Evolutionary conservation across 257 asterid species (phyloP).

Genomic region (Gardenia jasminoides): DNA sequence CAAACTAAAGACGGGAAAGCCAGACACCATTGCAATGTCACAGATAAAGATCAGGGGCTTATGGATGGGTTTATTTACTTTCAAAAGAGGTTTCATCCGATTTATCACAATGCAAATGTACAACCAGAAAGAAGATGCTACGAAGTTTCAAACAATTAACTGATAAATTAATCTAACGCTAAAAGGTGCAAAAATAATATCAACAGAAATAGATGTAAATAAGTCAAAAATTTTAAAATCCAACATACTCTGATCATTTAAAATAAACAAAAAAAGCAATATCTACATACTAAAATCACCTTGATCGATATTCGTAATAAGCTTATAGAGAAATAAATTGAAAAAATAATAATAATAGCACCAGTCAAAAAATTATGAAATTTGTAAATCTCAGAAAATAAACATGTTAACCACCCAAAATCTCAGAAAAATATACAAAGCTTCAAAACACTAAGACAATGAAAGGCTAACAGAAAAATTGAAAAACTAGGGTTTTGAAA

Average conservation of each 20-base stretch:
- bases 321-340: neutral
- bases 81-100: slow-evolving; percentile 3
- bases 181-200: neutral
- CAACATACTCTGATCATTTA: neutral
- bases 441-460: slow-evolving; percentile 28
- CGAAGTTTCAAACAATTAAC: neutral
- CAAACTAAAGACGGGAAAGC: neutral
- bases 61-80: neutral
- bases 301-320: neutral
- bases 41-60: neutral
- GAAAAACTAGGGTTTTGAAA: slow-evolving; percentile 12
- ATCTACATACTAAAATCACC: neutral
- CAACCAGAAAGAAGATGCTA: neutral
- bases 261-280: neutral
- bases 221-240: neutral
- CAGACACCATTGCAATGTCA: neutral
- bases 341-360: neutral
- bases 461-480: slow-evolving; percentile 17
- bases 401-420: slow-evolving; percentile 2
- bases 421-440: slow-evolving; percentile 19
- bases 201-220: neutral
- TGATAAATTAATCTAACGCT: neutral
- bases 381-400: slow-evolving; percentile 10
- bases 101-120: slow-evolving; percentile 1
- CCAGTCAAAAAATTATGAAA: slow-evolving; percentile 1